A percentile compares a stretch with the other conserved stretches of the same genome.
Evolutionary conservation across 2,329 filamentous ascomycete genomes (phyloP).

Genomic region (Venturia aucupariae): DNA sequence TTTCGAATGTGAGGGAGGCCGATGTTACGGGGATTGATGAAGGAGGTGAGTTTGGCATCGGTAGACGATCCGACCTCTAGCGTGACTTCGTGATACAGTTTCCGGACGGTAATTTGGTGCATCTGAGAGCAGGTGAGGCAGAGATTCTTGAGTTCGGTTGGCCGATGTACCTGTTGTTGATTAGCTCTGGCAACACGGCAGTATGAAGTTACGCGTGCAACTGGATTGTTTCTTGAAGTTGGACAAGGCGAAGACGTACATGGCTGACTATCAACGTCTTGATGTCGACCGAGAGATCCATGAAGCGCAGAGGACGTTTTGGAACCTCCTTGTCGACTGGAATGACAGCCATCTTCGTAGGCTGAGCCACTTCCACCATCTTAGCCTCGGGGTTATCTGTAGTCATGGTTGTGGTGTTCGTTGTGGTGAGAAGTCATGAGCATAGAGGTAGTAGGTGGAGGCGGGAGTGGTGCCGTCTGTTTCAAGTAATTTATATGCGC

Average conservation of each 20-base stretch:
- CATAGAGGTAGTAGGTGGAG: background rate
- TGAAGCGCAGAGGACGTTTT: constrained; percentile 15
- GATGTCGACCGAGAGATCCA: constrained; percentile 18
- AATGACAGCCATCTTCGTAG: background rate
- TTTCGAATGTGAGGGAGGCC: constrained; percentile 38
- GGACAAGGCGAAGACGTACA: constrained; percentile 21
- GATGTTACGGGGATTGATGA: constrained; percentile 38
- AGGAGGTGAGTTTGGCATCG: constrained; percentile 35
- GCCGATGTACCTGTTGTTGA: constrained; percentile 28
- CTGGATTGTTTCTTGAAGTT: background rate
- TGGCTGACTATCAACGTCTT: constrained; percentile 32
- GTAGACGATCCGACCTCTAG: constrained; percentile 37
- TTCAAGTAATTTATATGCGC: background rate
- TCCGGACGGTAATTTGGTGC: constrained; percentile 36
- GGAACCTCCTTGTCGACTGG: background rate
- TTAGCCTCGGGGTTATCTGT: background rate
- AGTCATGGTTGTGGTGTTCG: background rate
- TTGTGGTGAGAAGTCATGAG: constrained; percentile 1
- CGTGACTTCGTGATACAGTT: constrained; percentile 37
- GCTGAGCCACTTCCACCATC: background rate
- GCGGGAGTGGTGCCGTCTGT: background rate
- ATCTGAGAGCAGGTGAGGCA: constrained; percentile 39
- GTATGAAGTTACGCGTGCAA: background rate
- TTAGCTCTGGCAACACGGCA: background rate
- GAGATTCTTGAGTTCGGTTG: constrained; percentile 38